phyloP scores from a whole-genome alignment of 352 stramenopile species.

The Peronospora destructor region DNA sequence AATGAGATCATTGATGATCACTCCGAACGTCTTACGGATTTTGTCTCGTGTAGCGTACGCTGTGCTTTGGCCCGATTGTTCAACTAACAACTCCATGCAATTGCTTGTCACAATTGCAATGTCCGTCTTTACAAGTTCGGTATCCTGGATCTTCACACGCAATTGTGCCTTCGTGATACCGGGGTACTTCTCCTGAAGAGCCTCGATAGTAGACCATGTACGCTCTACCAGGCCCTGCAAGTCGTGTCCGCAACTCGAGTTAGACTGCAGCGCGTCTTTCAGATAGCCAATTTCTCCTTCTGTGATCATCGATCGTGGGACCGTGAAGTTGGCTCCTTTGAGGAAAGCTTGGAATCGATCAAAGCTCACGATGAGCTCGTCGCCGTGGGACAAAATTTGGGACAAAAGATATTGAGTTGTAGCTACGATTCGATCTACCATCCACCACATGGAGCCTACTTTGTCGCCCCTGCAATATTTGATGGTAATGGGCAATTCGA shows the following conservation, averaged over 20 bases:
- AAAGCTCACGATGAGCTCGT: constrained; percentile 19
- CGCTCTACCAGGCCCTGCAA: constrained; percentile 18
- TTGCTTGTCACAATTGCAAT: constrained; percentile 27
- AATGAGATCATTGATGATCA: constrained; percentile 23
- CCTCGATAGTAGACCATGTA: constrained; percentile 14
- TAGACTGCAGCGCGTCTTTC: constrained; percentile 19
- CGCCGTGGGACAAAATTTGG: constrained; percentile 14
- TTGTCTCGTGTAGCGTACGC: constrained; percentile 21
- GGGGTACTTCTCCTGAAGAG: constrained; percentile 19
- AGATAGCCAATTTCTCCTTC: constrained; percentile 26
- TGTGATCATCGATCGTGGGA: constrained; percentile 12
- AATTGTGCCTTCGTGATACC: constrained; percentile 23
- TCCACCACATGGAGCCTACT: constrained; percentile 9
- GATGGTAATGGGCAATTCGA: constrained; percentile 40
- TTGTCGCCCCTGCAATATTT: constrained; percentile 30
- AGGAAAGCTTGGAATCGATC: constrained; percentile 18
- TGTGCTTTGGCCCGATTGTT: constrained; percentile 15
- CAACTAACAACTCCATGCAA: constrained; percentile 26
- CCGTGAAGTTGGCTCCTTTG: constrained; percentile 22
- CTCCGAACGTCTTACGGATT: constrained; percentile 23
- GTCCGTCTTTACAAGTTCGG: constrained; percentile 28
- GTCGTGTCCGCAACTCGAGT: constrained; percentile 26
- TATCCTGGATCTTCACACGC: constrained; percentile 24
- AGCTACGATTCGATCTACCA: constrained; percentile 14
- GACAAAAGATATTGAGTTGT: constrained; percentile 18